Conservation (phyloP, 495 filamentous ascomycete genomes). For the Friedmanniomyces simplex region DNA sequence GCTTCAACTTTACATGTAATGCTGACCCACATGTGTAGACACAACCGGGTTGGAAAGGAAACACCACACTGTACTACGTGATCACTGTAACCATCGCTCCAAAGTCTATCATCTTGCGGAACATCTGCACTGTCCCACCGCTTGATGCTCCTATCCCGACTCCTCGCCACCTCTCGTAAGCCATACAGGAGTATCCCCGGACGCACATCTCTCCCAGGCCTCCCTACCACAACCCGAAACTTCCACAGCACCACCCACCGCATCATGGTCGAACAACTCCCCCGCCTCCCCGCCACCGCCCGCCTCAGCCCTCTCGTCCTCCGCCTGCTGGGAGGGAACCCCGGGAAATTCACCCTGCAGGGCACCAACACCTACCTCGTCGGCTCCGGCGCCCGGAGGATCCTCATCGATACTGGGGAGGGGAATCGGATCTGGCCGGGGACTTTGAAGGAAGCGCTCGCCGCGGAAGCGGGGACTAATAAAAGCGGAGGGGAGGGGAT, state of each 20-base stretch:
- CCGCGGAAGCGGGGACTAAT: slow-evolving; percentile 18
- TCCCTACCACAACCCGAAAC: too few species aligned
- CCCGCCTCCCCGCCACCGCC: slow-evolving; percentile 26
- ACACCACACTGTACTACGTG: neutral
- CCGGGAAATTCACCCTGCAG: slow-evolving; percentile 35
- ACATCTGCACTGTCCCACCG: neutral
- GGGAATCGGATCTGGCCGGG: slow-evolving; percentile 41
- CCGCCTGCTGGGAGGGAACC: slow-evolving; percentile 34
- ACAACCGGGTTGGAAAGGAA: too few species aligned
- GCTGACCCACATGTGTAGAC: too few species aligned
- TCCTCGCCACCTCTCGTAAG: neutral
- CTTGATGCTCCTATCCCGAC: neutral
- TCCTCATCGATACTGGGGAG: slow-evolving; percentile 35
- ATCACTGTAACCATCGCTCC: too few species aligned
- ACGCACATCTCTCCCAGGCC: too few species aligned
- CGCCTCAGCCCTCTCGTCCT: slow-evolving; percentile 30
- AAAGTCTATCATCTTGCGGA: neutral
- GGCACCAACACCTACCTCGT: slow-evolving; percentile 37
- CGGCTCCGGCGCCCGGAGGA: slow-evolving; percentile 25
- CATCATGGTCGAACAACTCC: slow-evolving; percentile 27
- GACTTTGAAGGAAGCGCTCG: slow-evolving; percentile 50
- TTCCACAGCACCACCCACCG: too few species aligned
- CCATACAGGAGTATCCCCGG: too few species aligned
- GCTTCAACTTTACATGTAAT: too few species aligned
- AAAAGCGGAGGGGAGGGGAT: slow-evolving; percentile 43